Base-by-base conservation (phyloP, 139 green algal species). In the Microglena sp. region DNA sequence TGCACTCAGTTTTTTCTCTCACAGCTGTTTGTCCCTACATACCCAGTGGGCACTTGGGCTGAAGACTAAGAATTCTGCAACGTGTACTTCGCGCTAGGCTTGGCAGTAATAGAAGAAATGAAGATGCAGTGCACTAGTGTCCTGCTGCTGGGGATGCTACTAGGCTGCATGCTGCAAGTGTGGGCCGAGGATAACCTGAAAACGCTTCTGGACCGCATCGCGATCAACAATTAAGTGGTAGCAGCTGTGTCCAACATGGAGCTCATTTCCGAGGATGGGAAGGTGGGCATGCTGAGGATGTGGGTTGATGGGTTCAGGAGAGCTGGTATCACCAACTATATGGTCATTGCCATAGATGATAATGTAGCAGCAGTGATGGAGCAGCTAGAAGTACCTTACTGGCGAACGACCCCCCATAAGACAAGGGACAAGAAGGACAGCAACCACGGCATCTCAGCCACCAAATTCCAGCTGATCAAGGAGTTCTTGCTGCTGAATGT, bases 381-480 rank as follows among this genome's bases (percentile, higher is more conserved):
- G 45, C 34, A 59, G 3, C 60, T 83, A 35, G 62, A 58, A 2
- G 68, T 84, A 44, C 44, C 62, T 5, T 76, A 72, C 55, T 82
- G 75, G 75, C 70, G 70, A 18, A 69, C 60, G 36, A 70, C 73
- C 28, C 75, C 75, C 0, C 28, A 58, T 8, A 68, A 62, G 21
- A 77, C 70, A 0, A 64, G 62, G 5, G 75, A 82, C 67, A 75
- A 76, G 61, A 35, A 34, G 18, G 46, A 27, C 0, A 67, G 43
- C 60, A 91, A 93, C 64, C 86, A 91, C 50, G 86, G 82, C 15
- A 85, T 91, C 5, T 84, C 72, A 3, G 84, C 78, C 4, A 78
- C 89, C 30, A 94, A 94, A 69, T 94, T 92, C 75, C 63, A 83
- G 45, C 79, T 92, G 21, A 73, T 86, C 43, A 69, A 84, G 58